Base-by-base conservation (phyloP, 2,329 filamentous ascomycete genomes). In the Cladosporium sphaerospermum region DNA sequence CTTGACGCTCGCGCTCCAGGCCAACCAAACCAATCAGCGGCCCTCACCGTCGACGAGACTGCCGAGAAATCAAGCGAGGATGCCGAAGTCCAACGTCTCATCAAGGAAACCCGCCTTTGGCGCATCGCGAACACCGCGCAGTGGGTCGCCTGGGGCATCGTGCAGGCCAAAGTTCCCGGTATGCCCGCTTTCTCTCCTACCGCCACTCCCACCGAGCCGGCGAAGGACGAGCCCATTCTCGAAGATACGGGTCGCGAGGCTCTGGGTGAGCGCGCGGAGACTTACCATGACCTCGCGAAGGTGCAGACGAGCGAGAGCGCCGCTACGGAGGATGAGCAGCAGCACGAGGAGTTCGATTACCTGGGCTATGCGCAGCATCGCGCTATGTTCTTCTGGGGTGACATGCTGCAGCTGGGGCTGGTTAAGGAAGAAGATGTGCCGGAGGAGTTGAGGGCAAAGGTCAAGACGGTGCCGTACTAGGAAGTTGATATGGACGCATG, bases 91-190 rank as follows among this genome's bases (percentile, higher is more conserved):
- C 75, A 81, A 45, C 79, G 82, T 48, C 75, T 99, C 28, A 75
- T 93, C 64, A 81, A 85, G 39, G 90, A 97, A 72, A 84, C 89
- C 2, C 78, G 83, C 13, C 75, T 95, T 43, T 99, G 93, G 93
- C 83, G 93, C 3, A 76, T 88, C 0, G 88, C 89, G 37, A 95
- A 93, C 71, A 90, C 86, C 34, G 89, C 89, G 2, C 83, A 88
- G 71, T 99, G 93, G 93, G 82, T 95, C 19, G 88, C 90, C 1
- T 99, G 93, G 93, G 93, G 93, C 19, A 89, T 97, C 57, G 87
- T 99, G 48, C 93, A 99, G 72, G 92, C 93, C 45, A 91, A 93
- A 67, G 78, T 95, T 1, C 84, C 88, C 0, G 88, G 84, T 0
- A 76, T 92, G 67, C 81, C 85, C 14, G 71, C 73, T 13, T 74